Base-by-base conservation (phyloP, 176 grass and related monocot genomes). In the Oryza meridionalis region DNA sequence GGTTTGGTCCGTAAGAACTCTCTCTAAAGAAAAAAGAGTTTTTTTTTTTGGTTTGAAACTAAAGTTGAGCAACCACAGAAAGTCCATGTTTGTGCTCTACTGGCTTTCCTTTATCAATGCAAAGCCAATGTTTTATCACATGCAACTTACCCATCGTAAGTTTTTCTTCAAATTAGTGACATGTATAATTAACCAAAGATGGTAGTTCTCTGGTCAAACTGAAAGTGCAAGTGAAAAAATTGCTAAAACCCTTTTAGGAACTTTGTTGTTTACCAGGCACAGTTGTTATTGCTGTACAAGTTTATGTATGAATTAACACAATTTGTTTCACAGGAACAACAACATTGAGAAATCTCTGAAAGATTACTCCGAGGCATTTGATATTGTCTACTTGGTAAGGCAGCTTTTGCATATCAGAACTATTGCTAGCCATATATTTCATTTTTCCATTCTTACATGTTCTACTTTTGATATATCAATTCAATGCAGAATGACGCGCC, bases 301-400 rank as follows among this genome's bases (percentile, higher is more conserved):
- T 31, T 80, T 69, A 27, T 65, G 29, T 45, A 37, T 49, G 43
- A 66, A 14, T 2, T 79, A 37, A 77, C 3, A 6, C 16, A 58
- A 14, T 68, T 73, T 15, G 32, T 67, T 84, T 86, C 85, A 33
- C 82, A 98, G 93, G 87, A 98, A 98, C 79, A 83, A 33, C 55
- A 95, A 95, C 80, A 73, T 91, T 13, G 93, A 98, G 79, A 93
- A 90, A 47, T 95, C 91, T 49, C 66, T 98, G 58, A 90, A 92
- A 74, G 86, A 88, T 88, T 95, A 98, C 87, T 84, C 86, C 1
- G 66, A 83, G 37, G 85, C 93, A 78, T 98, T 98, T 87, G 96
- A 98, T 68, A 77, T 92, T 82, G 87, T 93, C 25, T 92, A 93
- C 79, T 72, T 93, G 96, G 96, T 98, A 76, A 88, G 91, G 63